phyloP scores from a whole-genome alignment of 31 red algal species.

The Endocladia muricata region DNA sequence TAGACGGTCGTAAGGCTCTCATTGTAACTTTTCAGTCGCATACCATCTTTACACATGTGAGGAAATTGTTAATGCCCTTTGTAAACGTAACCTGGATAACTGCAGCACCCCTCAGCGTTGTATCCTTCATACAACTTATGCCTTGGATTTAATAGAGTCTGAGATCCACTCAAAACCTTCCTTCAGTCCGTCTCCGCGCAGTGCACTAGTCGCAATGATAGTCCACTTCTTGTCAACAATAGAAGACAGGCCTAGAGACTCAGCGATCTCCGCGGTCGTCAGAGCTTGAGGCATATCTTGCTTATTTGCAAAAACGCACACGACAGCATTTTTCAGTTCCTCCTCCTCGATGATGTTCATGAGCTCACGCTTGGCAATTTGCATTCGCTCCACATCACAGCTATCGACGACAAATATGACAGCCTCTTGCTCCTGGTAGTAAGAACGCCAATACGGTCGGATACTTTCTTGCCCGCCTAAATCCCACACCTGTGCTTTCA shows the following conservation, averaged over 20 bases:
- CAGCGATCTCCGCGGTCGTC: slow-evolving; percentile 73
- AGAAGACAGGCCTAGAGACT: slow-evolving; percentile 71
- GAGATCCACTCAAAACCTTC: slow-evolving; percentile 97
- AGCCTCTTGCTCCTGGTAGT: slow-evolving; percentile 97
- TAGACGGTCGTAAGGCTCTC: too few relatives aligned
- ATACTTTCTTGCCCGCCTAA: slow-evolving; percentile 95
- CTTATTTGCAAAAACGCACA: slow-evolving; percentile 98
- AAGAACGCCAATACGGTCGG: slow-evolving; percentile 95
- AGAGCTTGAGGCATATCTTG: slow-evolving; percentile 90
- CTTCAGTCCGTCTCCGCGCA: slow-evolving; percentile 83
- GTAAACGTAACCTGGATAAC: too few relatives aligned
- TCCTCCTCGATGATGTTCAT: slow-evolving; percentile 93
- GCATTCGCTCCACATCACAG: slow-evolving; percentile 83
- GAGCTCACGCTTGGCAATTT: slow-evolving; percentile 85
- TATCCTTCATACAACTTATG: slow-evolving; percentile 6
- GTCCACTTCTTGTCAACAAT: slow-evolving; percentile 98
- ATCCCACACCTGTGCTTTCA: slow-evolving; percentile 98
- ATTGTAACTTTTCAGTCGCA: too few relatives aligned
- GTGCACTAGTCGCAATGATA: slow-evolving; percentile 88
- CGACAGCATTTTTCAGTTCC: slow-evolving; percentile 85
- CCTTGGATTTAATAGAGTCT: slow-evolving; percentile 60
- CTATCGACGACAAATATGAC: slow-evolving; percentile 98
- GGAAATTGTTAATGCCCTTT: too few relatives aligned
- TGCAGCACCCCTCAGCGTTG: slow-evolving; percentile 1
- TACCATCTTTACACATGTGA: too few relatives aligned